These are phyloP conservation scores for Boletus pseudo-olivaceus DNA, from an alignment of 768 basidiomycete species.

Conservation along the genomic window DNA sequence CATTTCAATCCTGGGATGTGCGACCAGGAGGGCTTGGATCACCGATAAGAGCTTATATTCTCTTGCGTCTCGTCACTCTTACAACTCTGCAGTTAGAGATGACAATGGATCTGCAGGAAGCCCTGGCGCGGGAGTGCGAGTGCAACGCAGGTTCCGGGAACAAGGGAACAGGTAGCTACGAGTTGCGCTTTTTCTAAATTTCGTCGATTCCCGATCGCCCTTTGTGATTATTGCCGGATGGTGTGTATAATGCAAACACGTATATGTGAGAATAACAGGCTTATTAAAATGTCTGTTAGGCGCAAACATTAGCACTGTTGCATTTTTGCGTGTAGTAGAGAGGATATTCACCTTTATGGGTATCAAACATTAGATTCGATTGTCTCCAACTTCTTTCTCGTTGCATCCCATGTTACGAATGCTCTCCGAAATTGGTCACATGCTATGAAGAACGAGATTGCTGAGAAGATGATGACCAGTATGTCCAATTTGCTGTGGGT, in stretches of 20 bases:
- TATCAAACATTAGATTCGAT: slow-evolving; percentile 6
- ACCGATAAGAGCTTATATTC: neutral
- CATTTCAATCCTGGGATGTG: no score
- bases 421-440: slow-evolving; percentile 23
- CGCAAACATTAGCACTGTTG: neutral
- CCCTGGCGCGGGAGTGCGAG: neutral
- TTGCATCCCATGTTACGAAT: slow-evolving; percentile 13
- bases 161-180: neutral
- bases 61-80: neutral
- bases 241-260: neutral
- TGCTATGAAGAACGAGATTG: slow-evolving; percentile 13
- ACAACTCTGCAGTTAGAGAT: neutral
- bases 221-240: neutral
- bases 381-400: slow-evolving; percentile 8
- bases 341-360: neutral
- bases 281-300: neutral
- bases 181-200: no score
- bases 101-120: neutral
- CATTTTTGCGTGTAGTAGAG: neutral
- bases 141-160: neutral
- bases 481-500: slow-evolving; percentile 17
- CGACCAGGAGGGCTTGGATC: neutral
- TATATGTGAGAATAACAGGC: neutral
- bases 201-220: neutral
- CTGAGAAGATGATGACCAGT: slow-evolving; percentile 14